These are phyloP conservation scores for Hymenoscyphus occultus DNA, from an alignment of 2,329 filamentous ascomycete genomes.

Conservation along the genomic window DNA sequence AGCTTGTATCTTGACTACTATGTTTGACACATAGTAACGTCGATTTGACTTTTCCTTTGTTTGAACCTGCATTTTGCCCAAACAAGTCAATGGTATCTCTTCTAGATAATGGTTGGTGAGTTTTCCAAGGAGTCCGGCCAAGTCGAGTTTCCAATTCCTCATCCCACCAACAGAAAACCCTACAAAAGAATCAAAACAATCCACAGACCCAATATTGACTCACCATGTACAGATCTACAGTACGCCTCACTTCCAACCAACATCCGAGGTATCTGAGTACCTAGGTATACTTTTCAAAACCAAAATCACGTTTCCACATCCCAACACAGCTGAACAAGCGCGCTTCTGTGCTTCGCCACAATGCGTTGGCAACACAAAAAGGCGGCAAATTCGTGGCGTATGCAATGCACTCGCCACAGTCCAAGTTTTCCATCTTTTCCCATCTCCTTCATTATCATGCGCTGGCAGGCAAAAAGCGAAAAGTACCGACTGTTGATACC, in stretches of 20 bases:
- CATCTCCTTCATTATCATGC: conserved; percentile 15
- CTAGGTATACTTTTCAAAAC: conserved; percentile 7
- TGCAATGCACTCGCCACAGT: conserved; percentile 21
- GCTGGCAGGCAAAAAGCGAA: conserved; percentile 21
- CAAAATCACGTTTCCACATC: conserved; percentile 20
- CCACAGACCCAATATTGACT: background rate
- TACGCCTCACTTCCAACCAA: conserved; percentile 4
- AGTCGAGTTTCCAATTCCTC: too few species aligned
- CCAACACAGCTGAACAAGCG: conserved; percentile 31
- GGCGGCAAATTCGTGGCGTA: conserved; percentile 30
- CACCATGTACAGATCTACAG: background rate
- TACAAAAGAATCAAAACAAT: background rate
- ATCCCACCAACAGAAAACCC: too few species aligned
- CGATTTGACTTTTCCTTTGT: conserved; percentile 14
- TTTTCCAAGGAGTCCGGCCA: too few species aligned
- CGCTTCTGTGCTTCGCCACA: conserved; percentile 21
- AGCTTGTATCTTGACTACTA: conserved; percentile 14
- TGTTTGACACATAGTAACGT: conserved; percentile 5
- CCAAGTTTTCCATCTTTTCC: conserved; percentile 11
- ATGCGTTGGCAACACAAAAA: conserved; percentile 26
- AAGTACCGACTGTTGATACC: background rate
- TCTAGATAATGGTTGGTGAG: too few species aligned
- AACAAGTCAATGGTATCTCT: background rate
- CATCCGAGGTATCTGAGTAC: conserved; percentile 5
- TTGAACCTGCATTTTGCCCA: background rate